Evolutionary conservation across 257 asterid genomes (phyloP).

Genomic region (Solanum pinnatisectum): DNA sequence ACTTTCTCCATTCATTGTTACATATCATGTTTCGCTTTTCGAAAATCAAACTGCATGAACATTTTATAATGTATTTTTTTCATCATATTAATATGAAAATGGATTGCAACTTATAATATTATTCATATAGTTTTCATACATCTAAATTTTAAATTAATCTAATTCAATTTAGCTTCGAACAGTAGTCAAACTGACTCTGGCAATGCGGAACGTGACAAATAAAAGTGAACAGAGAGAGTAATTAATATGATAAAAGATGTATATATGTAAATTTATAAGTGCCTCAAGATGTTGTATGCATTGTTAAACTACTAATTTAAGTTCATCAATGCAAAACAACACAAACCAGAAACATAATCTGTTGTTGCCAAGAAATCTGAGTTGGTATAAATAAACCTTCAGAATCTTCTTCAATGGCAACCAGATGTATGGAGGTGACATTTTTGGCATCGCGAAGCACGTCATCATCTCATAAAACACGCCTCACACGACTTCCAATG

Average conservation of each 20-base stretch:
- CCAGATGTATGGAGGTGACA: background rate
- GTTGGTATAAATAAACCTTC: background rate
- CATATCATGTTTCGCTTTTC: too few relatives aligned
- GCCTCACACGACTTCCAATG: slow-evolving; percentile 23
- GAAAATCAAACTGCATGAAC: background rate
- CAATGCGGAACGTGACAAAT: accelerated
- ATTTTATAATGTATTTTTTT: too few relatives aligned
- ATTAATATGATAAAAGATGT: background rate
- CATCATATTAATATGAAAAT: background rate
- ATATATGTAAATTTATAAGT: too few relatives aligned
- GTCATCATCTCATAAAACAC: background rate
- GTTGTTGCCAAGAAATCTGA: background rate
- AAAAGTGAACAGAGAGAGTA: accelerated
- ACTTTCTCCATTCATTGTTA: accelerated
- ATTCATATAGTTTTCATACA: too few relatives aligned
- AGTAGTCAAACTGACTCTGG: background rate
- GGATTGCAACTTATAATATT: background rate
- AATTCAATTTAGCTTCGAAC: background rate
- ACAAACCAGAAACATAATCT: background rate
- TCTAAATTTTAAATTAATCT: background rate
- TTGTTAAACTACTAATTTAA: background rate
- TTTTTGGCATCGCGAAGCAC: background rate
- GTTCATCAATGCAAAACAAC: background rate
- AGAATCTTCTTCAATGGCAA: background rate
- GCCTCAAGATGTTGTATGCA: background rate